Conservation (phyloP, 306 rosid genomes). For the Castanea mollissima region DNA sequence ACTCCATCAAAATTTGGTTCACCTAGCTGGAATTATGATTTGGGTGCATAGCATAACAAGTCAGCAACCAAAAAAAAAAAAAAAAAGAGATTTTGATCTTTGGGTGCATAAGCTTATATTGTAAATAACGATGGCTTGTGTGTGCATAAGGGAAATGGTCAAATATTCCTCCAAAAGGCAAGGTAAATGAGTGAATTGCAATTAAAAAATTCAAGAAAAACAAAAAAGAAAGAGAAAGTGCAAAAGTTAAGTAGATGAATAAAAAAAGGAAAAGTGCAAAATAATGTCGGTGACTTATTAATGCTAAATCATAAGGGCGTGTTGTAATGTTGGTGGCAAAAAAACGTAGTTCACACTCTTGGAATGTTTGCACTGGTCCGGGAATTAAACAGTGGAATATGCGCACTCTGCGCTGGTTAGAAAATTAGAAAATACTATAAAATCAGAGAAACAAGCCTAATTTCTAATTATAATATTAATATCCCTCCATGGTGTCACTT, state of each 20-base stretch:
- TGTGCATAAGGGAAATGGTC: not conserved
- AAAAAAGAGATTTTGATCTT: not conserved
- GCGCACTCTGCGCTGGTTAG: conserved; percentile 33
- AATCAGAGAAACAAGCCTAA: no score
- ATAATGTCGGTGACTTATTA: conserved; percentile 31
- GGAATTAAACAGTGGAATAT: conserved; percentile 5
- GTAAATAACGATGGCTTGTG: not conserved
- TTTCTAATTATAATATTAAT: no score
- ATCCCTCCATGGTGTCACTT: no score
- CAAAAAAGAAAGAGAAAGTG: conserved; percentile 20
- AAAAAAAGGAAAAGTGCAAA: not conserved
- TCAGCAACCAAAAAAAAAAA: not conserved
- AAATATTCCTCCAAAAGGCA: not conserved
- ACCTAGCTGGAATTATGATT: not conserved
- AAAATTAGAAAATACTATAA: not conserved
- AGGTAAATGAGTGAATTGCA: not conserved
- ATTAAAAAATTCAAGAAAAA: not conserved
- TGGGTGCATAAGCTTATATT: no score
- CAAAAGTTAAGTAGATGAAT: not conserved
- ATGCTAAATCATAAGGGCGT: conserved; percentile 22
- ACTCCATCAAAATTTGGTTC: not conserved
- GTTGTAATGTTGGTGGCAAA: conserved; percentile 2
- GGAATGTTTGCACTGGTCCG: conserved; percentile 52
- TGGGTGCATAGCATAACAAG: not conserved
- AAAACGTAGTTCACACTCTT: not conserved